These are phyloP conservation scores for Malassezia sp. DNA, from an alignment of 1,284 basidiomycete species.

Conservation along the genomic window DNA sequence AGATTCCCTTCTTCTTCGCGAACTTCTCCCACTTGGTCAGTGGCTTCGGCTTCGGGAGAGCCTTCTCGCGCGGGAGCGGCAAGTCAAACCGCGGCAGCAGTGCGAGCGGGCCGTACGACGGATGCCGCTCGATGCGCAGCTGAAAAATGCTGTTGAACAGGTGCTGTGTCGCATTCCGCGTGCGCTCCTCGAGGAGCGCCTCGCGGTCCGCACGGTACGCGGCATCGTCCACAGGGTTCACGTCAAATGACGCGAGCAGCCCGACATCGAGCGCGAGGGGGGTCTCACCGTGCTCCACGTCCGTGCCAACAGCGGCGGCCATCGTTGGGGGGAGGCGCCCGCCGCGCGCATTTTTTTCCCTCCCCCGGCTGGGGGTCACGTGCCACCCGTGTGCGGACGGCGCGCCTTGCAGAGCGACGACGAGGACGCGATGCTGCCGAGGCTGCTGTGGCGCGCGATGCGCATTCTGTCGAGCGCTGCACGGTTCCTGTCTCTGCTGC, in stretches of 20 bases:
- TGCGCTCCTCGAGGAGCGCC: slow-evolving; percentile 64
- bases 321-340: too few species aligned
- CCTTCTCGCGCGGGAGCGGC: slow-evolving; percentile 76
- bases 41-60: slow-evolving; percentile 79
- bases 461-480: slow-evolving; percentile 1
- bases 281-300: slow-evolving; percentile 56
- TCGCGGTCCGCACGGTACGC: slow-evolving; percentile 61
- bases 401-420: not conserved
- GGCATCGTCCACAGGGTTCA: slow-evolving; percentile 72
- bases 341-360: too few species aligned
- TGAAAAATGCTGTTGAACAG: slow-evolving; percentile 70
- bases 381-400: not conserved
- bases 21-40: slow-evolving; percentile 95
- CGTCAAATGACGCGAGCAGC: slow-evolving; percentile 72
- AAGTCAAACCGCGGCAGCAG: slow-evolving; percentile 60
- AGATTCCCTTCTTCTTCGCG: slow-evolving; percentile 85
- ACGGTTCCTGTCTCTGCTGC: slow-evolving; percentile 20
- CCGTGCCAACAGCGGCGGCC: slow-evolving; percentile 14
- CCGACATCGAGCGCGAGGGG: slow-evolving; percentile 73
- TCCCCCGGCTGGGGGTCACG: slow-evolving; percentile 1
- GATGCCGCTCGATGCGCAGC: slow-evolving; percentile 60
- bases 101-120: slow-evolving; percentile 72
- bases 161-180: slow-evolving; percentile 73
- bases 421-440: slow-evolving; percentile 2
- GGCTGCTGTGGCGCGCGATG: not conserved